Percentiles rank a stretch among this genome's conserved stretches.
Conservation (phyloP, 2,329 filamentous ascomycete genomes). For the Incumbomyces lentus region DNA sequence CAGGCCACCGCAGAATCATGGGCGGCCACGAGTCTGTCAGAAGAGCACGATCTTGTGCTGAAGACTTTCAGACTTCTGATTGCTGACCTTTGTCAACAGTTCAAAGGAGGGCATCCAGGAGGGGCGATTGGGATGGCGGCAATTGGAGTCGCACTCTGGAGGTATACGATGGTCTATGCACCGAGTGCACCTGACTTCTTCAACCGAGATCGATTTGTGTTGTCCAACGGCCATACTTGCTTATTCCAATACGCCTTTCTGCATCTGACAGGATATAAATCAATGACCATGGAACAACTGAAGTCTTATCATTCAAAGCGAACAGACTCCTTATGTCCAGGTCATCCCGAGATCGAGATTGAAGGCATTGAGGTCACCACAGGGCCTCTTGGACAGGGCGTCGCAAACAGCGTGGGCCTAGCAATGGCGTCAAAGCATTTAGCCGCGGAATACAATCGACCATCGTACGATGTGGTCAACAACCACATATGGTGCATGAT, state of each 20-base stretch:
- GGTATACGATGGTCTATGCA: slow-evolving; percentile 51
- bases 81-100: slow-evolving; percentile 60
- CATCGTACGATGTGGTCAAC: slow-evolving; percentile 36
- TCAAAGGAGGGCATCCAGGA: slow-evolving; percentile 7
- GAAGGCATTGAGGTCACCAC: slow-evolving; percentile 49
- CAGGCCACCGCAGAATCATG: neutral
- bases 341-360: slow-evolving; percentile 42
- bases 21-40: neutral
- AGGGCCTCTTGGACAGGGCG: slow-evolving; percentile 47
- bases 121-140: slow-evolving; percentile 30
- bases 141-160: slow-evolving; percentile 52
- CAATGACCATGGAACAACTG: slow-evolving; percentile 48
- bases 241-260: slow-evolving; percentile 46
- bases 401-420: slow-evolving; percentile 50
- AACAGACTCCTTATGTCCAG: slow-evolving; percentile 42
- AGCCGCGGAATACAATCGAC: slow-evolving; percentile 42
- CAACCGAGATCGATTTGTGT: slow-evolving; percentile 52
- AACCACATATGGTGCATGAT: slow-evolving; percentile 47
- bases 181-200: slow-evolving; percentile 46
- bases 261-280: slow-evolving; percentile 44
- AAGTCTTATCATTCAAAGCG: slow-evolving; percentile 44
- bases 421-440: slow-evolving; percentile 49
- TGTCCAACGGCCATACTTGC: slow-evolving; percentile 52
- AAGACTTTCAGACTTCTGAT: slow-evolving; percentile 53
- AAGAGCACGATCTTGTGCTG: slow-evolving; percentile 41